Evolutionary conservation across 208 protist species (phyloP), one percentile per base, ranked within the genome.

Genomic region (Jaenimonas drosophilae): DNA sequence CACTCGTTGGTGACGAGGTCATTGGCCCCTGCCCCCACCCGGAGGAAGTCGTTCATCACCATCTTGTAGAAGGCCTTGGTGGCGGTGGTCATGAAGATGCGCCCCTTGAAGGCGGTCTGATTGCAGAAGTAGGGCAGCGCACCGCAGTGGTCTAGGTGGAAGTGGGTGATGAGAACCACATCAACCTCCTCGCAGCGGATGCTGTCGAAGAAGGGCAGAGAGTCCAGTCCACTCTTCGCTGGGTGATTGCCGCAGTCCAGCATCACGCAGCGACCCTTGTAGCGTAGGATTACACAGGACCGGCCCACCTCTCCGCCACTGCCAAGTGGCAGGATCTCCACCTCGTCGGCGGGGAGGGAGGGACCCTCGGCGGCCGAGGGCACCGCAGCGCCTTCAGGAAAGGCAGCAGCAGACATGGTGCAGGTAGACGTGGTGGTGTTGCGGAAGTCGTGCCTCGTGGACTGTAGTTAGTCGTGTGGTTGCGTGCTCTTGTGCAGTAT

Each of bases 201-300:
- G 36, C 78, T 76, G 71, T 99, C 97, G 64, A 99, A 98, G 56
- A 94, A 99, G 9, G 98, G 98, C 17, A 99, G 79, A 1, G 83
- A 87, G 48, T 84, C 89, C 16, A 96, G 59, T 14, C 97, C 97
- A 27, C 65, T 93, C 54, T 90, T 88, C 9, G 88, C 98, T 6
- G 98, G 98, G 64, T 99, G 97, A 40, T 99, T 94, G 34, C 98
- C 98, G 75, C 98, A 99, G 72, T 99, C 97, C 32, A 99, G 85
- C 95, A 99, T 97, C 29, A 99, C 88, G 7, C 69, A 83, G 26
- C 95, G 95, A 17, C 95, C 96, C 54, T 97, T 97, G 70, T 95
- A 99, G 41, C 78, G 75, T 11, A 98, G 48, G 16, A 99, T 49
- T 7, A 99, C 82, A 67, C 96, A 99, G 26, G 91, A 98, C 26